A percentile compares a stretch with the other conserved stretches of the same genome.
These are phyloP conservation scores for Cytospora paraplurivora DNA, from an alignment of 2,329 filamentous ascomycete genomes.

Conservation along the genomic window DNA sequence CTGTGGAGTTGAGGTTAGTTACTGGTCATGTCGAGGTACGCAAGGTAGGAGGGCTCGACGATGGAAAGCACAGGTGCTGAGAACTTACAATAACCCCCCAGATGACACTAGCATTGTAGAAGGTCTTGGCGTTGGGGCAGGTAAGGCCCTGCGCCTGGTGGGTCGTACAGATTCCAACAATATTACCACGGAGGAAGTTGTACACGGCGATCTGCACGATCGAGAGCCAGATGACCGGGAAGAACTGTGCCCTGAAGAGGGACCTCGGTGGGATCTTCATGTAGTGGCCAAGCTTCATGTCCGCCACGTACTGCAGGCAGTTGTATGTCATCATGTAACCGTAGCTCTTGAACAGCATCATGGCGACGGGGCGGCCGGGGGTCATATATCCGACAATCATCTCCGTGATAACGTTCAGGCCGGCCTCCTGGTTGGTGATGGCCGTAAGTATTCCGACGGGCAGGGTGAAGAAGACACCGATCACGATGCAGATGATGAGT, in stretches of 20 bases:
- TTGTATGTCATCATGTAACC: conserved; percentile 51
- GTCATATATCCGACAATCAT: conserved; percentile 56
- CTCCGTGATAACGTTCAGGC: conserved; percentile 53
- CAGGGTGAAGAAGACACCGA: conserved; percentile 36
- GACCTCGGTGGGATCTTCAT: conserved; percentile 39
- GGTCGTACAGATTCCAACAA: conserved; percentile 47
- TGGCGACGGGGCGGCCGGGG: conserved; percentile 51
- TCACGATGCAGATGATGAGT: conserved; percentile 33
- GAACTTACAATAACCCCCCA: conserved; percentile 40
- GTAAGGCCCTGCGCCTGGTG: conserved; percentile 35
- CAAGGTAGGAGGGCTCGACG: too few species aligned
- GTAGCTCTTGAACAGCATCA: conserved; percentile 57
- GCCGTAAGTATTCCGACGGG: conserved; percentile 39
- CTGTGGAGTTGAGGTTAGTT: not conserved
- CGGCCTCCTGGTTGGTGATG: conserved; percentile 39
- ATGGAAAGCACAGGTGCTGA: not conserved
- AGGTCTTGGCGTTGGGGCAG: conserved; percentile 38
- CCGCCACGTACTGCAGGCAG: conserved; percentile 43
- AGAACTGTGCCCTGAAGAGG: conserved; percentile 21
- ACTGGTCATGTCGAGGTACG: too few species aligned
- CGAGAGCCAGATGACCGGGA: conserved; percentile 34
- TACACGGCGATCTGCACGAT: conserved; percentile 47
- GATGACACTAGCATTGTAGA: conserved; percentile 43
- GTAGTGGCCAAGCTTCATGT: conserved; percentile 49
- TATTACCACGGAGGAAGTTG: conserved; percentile 44